phyloP scores from a whole-genome alignment of 352 stramenopile genomes.

The Globisporangium echinulatum region DNA sequence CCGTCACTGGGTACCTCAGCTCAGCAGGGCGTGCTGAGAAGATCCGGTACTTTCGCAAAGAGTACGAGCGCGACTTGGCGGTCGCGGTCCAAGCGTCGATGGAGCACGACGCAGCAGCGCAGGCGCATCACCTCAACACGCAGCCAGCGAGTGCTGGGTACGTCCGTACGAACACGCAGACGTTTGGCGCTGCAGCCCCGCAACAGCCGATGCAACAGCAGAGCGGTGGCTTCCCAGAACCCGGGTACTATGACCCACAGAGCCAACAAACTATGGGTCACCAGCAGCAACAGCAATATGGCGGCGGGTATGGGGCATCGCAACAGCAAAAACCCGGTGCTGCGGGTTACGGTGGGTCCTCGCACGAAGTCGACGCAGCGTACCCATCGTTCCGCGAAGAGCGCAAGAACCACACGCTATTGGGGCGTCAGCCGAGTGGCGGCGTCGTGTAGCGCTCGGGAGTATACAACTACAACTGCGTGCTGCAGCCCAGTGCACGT shows the following conservation, averaged over 20 bases:
- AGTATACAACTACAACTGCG: no score
- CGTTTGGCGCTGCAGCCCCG: background rate
- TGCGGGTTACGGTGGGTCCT: no score
- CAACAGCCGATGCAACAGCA: conserved; percentile 14
- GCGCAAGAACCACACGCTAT: conserved; percentile 53
- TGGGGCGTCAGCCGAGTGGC: conserved; percentile 54
- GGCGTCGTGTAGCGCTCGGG: conserved; percentile 41
- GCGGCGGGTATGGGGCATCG: conserved; percentile 11
- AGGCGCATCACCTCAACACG: conserved; percentile 11
- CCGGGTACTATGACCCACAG: background rate
- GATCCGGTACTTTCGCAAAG: conserved; percentile 79
- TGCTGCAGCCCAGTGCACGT: no score
- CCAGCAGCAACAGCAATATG: conserved; percentile 14
- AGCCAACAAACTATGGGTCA: no score
- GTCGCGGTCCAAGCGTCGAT: conserved; percentile 72
- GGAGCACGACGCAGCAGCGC: conserved; percentile 37
- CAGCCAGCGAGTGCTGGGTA: conserved; percentile 15
- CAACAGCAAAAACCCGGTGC: no score
- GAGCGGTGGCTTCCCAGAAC: conserved; percentile 3
- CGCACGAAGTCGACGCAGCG: conserved; percentile 31
- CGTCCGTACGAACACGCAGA: conserved; percentile 32
- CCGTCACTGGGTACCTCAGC: conserved; percentile 69
- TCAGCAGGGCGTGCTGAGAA: conserved; percentile 77
- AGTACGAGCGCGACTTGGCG: conserved; percentile 73
- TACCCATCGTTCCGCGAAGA: conserved; percentile 61